These are phyloP conservation scores for Cytospora leucostoma DNA, from an alignment of 2,329 filamentous ascomycete species.

Conservation along the genomic window DNA sequence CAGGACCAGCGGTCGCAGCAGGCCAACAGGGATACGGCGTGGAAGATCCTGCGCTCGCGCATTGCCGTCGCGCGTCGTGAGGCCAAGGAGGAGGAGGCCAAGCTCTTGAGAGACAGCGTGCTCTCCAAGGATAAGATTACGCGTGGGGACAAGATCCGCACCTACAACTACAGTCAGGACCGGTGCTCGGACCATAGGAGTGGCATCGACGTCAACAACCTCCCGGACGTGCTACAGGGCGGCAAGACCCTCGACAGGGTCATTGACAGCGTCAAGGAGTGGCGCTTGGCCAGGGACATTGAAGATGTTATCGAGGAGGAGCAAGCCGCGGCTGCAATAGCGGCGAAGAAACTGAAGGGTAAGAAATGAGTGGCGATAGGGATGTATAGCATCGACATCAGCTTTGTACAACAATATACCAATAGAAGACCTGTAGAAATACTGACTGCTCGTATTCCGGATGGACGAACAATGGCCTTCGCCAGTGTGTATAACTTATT, in stretches of 20 bases:
- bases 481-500: neutral
- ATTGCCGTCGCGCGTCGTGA: slow-evolving; percentile 80
- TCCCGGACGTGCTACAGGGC: slow-evolving; percentile 78
- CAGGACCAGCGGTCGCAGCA: slow-evolving; percentile 91
- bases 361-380: slow-evolving; percentile 26
- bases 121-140: slow-evolving; percentile 81
- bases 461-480: neutral
- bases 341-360: slow-evolving; percentile 28
- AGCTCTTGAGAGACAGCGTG: slow-evolving; percentile 73
- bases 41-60: slow-evolving; percentile 79
- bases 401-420: slow-evolving; percentile 15
- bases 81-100: slow-evolving; percentile 78
- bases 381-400: slow-evolving; percentile 2
- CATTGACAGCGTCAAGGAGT: slow-evolving; percentile 75
- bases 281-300: slow-evolving; percentile 76
- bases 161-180: slow-evolving; percentile 78
- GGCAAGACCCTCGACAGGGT: slow-evolving; percentile 70
- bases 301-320: slow-evolving; percentile 67
- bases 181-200: slow-evolving; percentile 88
- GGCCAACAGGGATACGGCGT: slow-evolving; percentile 84
- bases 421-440: neutral
- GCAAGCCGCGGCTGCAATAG: slow-evolving; percentile 46
- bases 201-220: slow-evolving; percentile 75
- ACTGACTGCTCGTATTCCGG: neutral
- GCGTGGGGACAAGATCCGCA: slow-evolving; percentile 89